Base-by-base conservation (phyloP, 2,329 filamentous ascomycete genomes). In the Neofusicoccum sp. region DNA sequence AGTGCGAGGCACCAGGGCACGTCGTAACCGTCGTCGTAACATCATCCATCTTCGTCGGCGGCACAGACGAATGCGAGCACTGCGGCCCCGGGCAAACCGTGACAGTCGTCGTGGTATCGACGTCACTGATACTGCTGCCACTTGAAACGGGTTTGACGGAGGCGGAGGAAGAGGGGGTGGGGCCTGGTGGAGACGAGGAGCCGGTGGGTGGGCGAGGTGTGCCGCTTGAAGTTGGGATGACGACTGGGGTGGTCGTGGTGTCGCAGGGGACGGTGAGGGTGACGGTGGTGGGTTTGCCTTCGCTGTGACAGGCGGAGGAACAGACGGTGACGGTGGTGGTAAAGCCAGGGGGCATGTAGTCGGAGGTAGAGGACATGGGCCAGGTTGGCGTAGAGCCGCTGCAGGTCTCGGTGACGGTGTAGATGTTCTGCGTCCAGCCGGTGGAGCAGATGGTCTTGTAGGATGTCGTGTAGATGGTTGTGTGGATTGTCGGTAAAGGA, bases 341-440 rank as follows among this genome's bases (percentile, higher is more conserved):
- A 33, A 66, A 69, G 16, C 66, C 67, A 40, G 65, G 54, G 3
- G 67, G 67, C 1, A 68, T 38, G 41, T 67, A 63, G 26, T 54
- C 53, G 16, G 47, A 26, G 6, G 28, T 43, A 11, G 60, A 47
- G 36, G 31, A 2, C 4, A 34, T 30, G 8, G 60, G 48, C 31
- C 60, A 59, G 9, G 16, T 34, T 24, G 47, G 65, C 30, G 57
- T 60, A 7, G 45, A 44, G 34, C 63, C 59, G 16, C 67, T 66
- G 61, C 69, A 73, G 2, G 64, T 61, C 45, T 72, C 70, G 12
- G 70, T 73, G 62, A 73, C 65, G 20, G 71, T 74, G 63, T 71
- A 73, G 20, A 66, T 69, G 24, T 64, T 68, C 31, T 61, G 62
- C 43, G 62, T 61, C 24, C 44, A n/a, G 14, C 69, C 68, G 16